Percentiles rank a stretch among this genome's conserved stretches.
Evolutionary conservation across 108 stramenopile genomes (phyloP).

Genomic region (Cyclostephanos tholiformis): DNA sequence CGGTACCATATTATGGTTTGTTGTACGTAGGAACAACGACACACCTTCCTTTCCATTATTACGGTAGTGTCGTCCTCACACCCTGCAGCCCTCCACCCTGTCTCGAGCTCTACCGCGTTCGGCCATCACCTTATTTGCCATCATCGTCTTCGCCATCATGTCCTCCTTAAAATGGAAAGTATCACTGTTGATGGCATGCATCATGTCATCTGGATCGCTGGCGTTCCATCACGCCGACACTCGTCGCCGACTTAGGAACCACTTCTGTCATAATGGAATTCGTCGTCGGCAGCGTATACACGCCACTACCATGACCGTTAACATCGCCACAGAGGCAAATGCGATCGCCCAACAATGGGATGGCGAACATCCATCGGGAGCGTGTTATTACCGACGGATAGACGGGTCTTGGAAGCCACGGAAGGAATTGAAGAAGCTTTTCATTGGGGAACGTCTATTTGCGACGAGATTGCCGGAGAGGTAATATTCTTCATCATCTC

Average conservation of each 20-base stretch:
- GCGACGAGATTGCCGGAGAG: slow-evolving; percentile 48
- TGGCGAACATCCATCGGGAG: not conserved
- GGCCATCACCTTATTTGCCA: too few species aligned
- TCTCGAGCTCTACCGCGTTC: not conserved
- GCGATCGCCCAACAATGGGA: not conserved
- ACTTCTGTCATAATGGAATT: not conserved
- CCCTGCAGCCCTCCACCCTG: not conserved
- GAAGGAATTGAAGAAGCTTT: slow-evolving; percentile 54
- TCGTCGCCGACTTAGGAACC: not conserved
- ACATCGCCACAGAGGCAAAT: not conserved
- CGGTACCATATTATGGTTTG: too few species aligned
- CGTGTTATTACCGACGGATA: slow-evolving; percentile 40
- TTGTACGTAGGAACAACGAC: too few species aligned
- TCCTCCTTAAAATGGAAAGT: not conserved
- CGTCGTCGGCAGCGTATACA: not conserved
- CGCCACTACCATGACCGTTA: not conserved
- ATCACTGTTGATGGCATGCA: not conserved
- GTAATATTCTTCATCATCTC: not conserved
- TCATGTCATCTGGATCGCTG: not conserved
- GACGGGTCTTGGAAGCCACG: slow-evolving; percentile 61
- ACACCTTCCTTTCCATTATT: too few species aligned
- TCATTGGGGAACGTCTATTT: slow-evolving; percentile 66
- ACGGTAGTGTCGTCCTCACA: too few species aligned
- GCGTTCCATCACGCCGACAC: not conserved
- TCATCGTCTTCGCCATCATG: too few species aligned